phyloP scores from a whole-genome alignment of 2,329 filamentous ascomycete species.

The Shiraia sp. region DNA sequence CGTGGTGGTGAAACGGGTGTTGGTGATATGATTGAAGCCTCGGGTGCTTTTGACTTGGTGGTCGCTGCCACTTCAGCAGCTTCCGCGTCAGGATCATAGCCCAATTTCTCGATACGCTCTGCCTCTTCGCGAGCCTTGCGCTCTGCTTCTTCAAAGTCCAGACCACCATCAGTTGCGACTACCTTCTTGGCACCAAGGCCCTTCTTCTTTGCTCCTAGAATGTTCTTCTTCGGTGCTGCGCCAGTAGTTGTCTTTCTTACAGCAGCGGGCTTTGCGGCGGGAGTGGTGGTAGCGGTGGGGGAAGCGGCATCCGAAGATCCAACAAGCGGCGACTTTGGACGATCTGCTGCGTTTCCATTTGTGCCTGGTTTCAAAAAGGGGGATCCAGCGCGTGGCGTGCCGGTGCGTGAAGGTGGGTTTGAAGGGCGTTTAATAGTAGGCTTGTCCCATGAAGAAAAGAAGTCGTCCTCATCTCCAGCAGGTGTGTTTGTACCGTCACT shows the following conservation, averaged over 20 bases:
- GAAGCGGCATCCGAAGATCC: slow-evolving; percentile 47
- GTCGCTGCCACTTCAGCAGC: slow-evolving; percentile 43
- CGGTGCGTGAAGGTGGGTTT: slow-evolving; percentile 86
- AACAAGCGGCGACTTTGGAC: slow-evolving; percentile 79
- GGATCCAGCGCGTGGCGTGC: slow-evolving; percentile 82
- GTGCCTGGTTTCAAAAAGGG: slow-evolving; percentile 78
- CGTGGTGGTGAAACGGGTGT: slow-evolving; percentile 72
- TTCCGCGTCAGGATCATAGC: slow-evolving; percentile 92
- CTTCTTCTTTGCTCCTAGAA: slow-evolving; percentile 76
- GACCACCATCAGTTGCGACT: slow-evolving; percentile 62
- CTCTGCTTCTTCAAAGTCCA: slow-evolving; percentile 97
- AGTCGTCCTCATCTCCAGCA: slow-evolving; percentile 87
- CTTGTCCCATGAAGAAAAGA: slow-evolving; percentile 99
- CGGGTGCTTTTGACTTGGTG: slow-evolving; percentile 48
- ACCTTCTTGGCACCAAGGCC: slow-evolving; percentile 73
- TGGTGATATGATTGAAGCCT: slow-evolving; percentile 68
- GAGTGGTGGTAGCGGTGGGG: slow-evolving; percentile 56
- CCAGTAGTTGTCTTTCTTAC: slow-evolving; percentile 72
- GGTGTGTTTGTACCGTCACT: slow-evolving; percentile 73
- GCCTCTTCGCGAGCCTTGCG: slow-evolving; percentile 97
- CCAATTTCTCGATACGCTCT: slow-evolving; percentile 91
- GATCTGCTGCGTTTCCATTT: slow-evolving; percentile 65
- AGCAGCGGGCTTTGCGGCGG: slow-evolving; percentile 75
- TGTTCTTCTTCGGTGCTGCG: slow-evolving; percentile 76
- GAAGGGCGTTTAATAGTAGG: slow-evolving; percentile 95